phyloP scores from a whole-genome alignment of 768 basidiomycete species.

The Cystofilobasidium bisporidii region DNA sequence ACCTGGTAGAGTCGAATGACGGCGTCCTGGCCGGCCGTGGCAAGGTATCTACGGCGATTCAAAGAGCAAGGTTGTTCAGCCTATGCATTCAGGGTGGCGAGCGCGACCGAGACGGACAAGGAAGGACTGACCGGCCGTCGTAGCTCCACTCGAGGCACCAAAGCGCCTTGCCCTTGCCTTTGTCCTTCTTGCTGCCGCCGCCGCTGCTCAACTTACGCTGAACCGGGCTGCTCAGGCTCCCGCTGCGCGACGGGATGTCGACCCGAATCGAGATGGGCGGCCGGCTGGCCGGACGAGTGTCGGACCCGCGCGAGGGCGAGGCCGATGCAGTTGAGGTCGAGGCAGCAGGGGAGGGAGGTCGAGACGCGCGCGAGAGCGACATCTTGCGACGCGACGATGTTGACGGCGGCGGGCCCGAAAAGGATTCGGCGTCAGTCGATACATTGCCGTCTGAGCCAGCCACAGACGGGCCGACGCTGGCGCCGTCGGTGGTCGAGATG shows the following conservation, averaged over 20 bases:
- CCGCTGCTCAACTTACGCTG: background rate
- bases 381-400: too few species aligned
- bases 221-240: too few species aligned
- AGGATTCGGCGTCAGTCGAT: too few species aligned
- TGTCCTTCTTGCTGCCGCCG: background rate
- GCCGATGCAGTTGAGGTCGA: background rate
- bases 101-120: too few species aligned
- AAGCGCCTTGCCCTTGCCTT: conserved; percentile 31
- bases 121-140: conserved; percentile 28
- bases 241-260: background rate
- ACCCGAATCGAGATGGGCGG: background rate
- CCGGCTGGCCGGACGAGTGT: background rate
- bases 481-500: background rate
- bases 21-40: conserved; percentile 34
- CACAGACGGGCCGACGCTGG: too few species aligned
- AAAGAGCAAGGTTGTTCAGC: too few species aligned
- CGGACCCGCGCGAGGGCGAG: background rate
- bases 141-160: conserved; percentile 33
- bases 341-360: background rate
- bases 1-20: conserved; percentile 36
- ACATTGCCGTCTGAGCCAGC: too few species aligned
- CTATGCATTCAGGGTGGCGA: too few species aligned
- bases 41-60: conserved; percentile 33
- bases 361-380: background rate
- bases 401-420: too few species aligned